A percentile compares a stretch with the other conserved stretches of the same genome.
Conservation (phyloP, 257 asterid genomes). For the Pogostemon cablin region DNA sequence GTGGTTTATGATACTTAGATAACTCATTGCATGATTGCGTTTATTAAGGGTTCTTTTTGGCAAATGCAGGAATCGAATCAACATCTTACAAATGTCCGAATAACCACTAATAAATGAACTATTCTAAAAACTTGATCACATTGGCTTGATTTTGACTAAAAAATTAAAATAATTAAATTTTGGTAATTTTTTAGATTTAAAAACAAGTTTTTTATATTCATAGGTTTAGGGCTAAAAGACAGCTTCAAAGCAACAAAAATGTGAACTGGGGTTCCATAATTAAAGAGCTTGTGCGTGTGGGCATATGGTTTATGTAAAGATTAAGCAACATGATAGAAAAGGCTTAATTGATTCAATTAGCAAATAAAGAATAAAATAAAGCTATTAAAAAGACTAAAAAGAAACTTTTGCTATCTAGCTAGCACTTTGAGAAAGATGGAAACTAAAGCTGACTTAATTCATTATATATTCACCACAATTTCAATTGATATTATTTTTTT, state of each 20-base stretch:
- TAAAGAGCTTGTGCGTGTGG: constrained; percentile 28
- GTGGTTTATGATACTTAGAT: no score
- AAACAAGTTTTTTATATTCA: background rate
- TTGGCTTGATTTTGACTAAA: background rate
- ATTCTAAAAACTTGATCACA: no score
- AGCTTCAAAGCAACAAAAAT: constrained; percentile 32
- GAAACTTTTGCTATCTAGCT: background rate
- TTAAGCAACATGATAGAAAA: constrained; percentile 34
- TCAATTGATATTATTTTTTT: background rate
- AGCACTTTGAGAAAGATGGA: background rate
- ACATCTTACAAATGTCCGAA: no score
- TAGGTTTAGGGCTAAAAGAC: constrained; percentile 17
- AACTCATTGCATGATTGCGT: no score
- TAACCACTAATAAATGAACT: no score
- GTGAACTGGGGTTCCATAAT: constrained; percentile 13
- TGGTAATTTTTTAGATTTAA: background rate
- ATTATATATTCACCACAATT: background rate
- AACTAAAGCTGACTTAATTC: background rate
- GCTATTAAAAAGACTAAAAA: constrained; percentile 17
- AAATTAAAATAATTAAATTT: background rate
- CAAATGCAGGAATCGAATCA: no score
- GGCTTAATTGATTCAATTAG: constrained; percentile 12
- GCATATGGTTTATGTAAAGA: constrained; percentile 35
- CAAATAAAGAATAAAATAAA: constrained; percentile 11
- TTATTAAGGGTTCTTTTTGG: no score